A percentile compares a stretch with the other conserved stretches of the same genome.
These are phyloP conservation scores for Aurantiochytrium sp. DNA, from an alignment of 108 stramenopile genomes.

Conservation along the genomic window DNA sequence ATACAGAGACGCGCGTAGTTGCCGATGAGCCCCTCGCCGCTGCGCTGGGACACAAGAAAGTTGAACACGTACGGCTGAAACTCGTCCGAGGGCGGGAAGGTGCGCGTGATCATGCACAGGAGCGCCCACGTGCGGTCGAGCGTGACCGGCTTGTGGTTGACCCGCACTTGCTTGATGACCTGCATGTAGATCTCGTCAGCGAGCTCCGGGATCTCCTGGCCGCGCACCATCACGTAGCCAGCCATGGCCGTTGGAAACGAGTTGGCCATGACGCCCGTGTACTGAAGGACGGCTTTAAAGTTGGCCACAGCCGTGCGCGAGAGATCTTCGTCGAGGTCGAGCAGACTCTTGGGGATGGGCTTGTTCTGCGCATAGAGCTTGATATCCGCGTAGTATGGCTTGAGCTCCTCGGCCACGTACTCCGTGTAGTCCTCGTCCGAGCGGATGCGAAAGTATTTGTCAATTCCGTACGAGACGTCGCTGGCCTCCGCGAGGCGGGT, in stretches of 20 bases:
- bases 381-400: conserved; percentile 51
- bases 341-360: conserved; percentile 54
- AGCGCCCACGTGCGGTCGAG: conserved; percentile 61
- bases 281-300: conserved; percentile 60
- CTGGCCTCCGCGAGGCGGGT: conserved; percentile 41
- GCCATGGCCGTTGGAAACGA: conserved; percentile 65
- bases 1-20: conserved; percentile 61
- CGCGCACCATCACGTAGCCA: conserved; percentile 61
- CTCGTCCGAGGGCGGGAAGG: conserved; percentile 59
- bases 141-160: conserved; percentile 52
- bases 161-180: conserved; percentile 59
- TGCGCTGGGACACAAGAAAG: conserved; percentile 53
- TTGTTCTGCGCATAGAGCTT: conserved; percentile 56
- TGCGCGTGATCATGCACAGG: conserved; percentile 65
- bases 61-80: conserved; percentile 63
- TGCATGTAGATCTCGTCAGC: conserved; percentile 63
- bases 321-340: conserved; percentile 51
- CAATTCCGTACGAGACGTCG: conserved; percentile 48
- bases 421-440: conserved; percentile 52
- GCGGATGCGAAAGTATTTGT: conserved; percentile 52
- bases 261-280: conserved; percentile 64
- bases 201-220: conserved; percentile 54
- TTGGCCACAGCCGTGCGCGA: conserved; percentile 50
- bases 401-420: conserved; percentile 44
- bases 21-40: conserved; percentile 43